phyloP scores from a whole-genome alignment of 2,329 filamentous ascomycete species.

The Alternaria hordeiaustralica region DNA sequence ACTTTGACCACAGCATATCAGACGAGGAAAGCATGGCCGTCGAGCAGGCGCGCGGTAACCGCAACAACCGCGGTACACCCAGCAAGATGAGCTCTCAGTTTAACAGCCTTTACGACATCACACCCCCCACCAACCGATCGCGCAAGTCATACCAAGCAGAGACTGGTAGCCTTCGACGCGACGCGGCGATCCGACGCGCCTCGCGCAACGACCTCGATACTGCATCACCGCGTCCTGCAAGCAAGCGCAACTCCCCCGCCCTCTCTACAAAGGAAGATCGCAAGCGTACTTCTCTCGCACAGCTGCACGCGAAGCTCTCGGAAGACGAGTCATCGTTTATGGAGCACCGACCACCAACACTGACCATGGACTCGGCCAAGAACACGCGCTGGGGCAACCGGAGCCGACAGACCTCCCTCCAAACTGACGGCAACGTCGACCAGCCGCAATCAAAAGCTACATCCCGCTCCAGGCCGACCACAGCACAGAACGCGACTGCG shows the following conservation, averaged over 20 bases:
- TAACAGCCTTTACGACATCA: constrained; percentile 57
- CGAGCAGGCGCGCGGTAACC: constrained; percentile 61
- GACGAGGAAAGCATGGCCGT: constrained; percentile 60
- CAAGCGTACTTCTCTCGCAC: constrained; percentile 59
- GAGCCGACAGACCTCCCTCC: constrained; percentile 51
- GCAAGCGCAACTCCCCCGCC: constrained; percentile 44
- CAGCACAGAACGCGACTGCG: constrained; percentile 58
- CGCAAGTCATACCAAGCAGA: constrained; percentile 45
- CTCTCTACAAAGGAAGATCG: constrained; percentile 43
- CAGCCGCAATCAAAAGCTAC: constrained; percentile 27
- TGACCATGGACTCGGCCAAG: constrained; percentile 49
- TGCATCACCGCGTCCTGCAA: constrained; percentile 47
- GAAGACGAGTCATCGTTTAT: constrained; percentile 61
- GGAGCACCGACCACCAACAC: constrained; percentile 58
- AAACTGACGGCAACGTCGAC: constrained; percentile 38
- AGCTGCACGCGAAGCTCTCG: constrained; percentile 62
- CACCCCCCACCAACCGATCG: constrained; percentile 49
- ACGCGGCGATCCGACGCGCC: constrained; percentile 55
- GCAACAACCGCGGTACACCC: constrained; percentile 46
- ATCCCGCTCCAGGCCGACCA: constrained; percentile 46
- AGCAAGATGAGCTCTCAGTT: constrained; percentile 59
- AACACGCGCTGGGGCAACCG: constrained; percentile 63
- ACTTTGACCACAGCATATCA: constrained; percentile 51
- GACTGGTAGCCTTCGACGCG: constrained; percentile 50
- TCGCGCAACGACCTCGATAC: constrained; percentile 51